Conservation (phyloP, 148 eudicot species). For the Heliosperma pusillum region DNA sequence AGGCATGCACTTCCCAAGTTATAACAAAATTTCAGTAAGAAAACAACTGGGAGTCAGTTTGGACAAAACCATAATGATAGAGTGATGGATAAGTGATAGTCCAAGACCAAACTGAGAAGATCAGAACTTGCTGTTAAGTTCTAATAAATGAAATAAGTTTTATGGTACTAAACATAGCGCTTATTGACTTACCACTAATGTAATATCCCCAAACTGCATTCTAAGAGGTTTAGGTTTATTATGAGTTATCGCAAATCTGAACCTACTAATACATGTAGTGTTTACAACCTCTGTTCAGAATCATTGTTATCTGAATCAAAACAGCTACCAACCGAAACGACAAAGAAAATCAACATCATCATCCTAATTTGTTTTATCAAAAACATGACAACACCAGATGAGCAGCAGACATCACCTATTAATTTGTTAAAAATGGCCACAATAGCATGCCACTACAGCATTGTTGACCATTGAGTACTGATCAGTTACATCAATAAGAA, state of each 20-base stretch:
- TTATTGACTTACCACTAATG: no score
- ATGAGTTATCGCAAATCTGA: neutral
- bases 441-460: neutral
- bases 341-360: neutral
- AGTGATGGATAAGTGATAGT: no score
- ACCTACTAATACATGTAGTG: neutral
- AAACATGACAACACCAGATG: constrained; percentile 6
- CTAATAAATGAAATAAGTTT: no score
- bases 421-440: neutral
- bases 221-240: no score
- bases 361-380: neutral
- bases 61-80: no score
- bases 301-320: neutral
- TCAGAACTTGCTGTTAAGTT: no score
- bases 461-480: neutral
- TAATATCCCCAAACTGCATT: no score
- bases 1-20: no score
- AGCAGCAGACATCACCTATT: neutral
- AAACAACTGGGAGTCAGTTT: no score
- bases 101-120: no score
- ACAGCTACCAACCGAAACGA: neutral
- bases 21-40: no score
- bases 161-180: no score
- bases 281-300: neutral
- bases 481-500: neutral